phyloP scores from a whole-genome alignment of 2,329 filamentous ascomycete genomes.

The Cytospora mali region DNA sequence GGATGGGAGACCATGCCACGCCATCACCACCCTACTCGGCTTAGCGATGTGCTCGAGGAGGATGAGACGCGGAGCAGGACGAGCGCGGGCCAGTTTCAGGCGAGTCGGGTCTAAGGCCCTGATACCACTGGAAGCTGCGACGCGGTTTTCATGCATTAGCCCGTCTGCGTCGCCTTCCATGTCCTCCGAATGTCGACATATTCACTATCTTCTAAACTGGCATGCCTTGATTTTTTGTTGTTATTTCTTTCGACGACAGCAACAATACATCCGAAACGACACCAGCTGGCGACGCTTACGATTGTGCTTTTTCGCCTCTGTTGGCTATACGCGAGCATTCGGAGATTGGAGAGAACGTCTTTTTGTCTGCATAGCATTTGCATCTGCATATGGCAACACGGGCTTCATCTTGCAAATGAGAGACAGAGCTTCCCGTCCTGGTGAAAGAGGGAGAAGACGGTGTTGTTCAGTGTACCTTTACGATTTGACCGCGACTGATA shows the following conservation, averaged over 20 bases:
- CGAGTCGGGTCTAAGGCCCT: slow-evolving; percentile 48
- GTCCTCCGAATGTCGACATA: not conserved
- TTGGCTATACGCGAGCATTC: slow-evolving; percentile 9
- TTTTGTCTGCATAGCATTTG: slow-evolving; percentile 19
- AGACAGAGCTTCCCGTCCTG: not conserved
- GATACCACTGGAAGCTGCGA: slow-evolving; percentile 4
- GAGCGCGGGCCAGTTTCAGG: slow-evolving; percentile 68
- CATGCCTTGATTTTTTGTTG: not conserved
- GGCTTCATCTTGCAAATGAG: slow-evolving; percentile 6
- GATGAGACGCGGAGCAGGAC: slow-evolving; percentile 81
- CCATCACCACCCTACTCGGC: slow-evolving; percentile 84
- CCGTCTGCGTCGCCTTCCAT: not conserved
- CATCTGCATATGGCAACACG: slow-evolving; percentile 15
- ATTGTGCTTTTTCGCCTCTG: slow-evolving; percentile 8
- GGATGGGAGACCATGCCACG: slow-evolving; percentile 77
- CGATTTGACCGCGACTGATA: slow-evolving; percentile 14
- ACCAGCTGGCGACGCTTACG: not conserved
- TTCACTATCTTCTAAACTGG: not conserved
- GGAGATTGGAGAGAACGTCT: slow-evolving; percentile 10
- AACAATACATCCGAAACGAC: not conserved
- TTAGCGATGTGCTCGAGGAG: slow-evolving; percentile 87
- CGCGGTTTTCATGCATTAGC: not conserved
- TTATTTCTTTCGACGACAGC: not conserved
- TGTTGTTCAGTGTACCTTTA: slow-evolving; percentile 9
- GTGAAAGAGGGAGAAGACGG: not conserved